Percentiles rank a stretch among this genome's conserved stretches.
These are phyloP conservation scores for Cladosporium sp. DNA, from an alignment of 2,329 filamentous ascomycete genomes.

Conservation along the genomic window DNA sequence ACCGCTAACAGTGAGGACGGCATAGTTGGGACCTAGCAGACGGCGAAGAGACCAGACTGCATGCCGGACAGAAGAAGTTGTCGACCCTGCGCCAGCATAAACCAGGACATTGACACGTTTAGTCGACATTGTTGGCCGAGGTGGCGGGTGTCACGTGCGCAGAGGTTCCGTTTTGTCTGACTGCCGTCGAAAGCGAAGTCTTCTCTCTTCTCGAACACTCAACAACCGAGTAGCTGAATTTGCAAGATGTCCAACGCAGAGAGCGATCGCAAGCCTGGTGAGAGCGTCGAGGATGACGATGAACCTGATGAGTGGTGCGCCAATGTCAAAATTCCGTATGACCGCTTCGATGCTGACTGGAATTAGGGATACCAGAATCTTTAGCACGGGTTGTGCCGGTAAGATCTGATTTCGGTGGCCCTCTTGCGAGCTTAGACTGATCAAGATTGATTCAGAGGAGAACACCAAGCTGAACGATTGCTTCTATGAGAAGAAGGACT, in stretches of 20 bases:
- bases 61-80: slow-evolving; percentile 84
- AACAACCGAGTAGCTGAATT: not conserved
- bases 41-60: slow-evolving; percentile 83
- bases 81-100: slow-evolving; percentile 85
- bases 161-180: not conserved
- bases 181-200: not conserved
- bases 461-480: slow-evolving; percentile 92
- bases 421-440: not conserved
- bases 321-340: not conserved
- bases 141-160: slow-evolving; percentile 17
- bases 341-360: slow-evolving; percentile 17
- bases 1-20: slow-evolving; percentile 81
- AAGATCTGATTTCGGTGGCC: not conserved
- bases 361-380: slow-evolving; percentile 91
- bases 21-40: slow-evolving; percentile 86
- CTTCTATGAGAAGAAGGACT: slow-evolving; percentile 94
- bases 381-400: slow-evolving; percentile 93
- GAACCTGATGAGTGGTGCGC: slow-evolving; percentile 93
- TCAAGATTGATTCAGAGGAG: slow-evolving; percentile 60
- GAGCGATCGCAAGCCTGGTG: slow-evolving; percentile 27
- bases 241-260: slow-evolving; percentile 33
- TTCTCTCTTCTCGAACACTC: not conserved
- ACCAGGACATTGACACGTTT: slow-evolving; percentile 87
- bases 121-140: slow-evolving; percentile 54
- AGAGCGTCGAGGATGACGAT: slow-evolving; percentile 63